Evolutionary conservation across 2,329 filamentous ascomycete genomes (phyloP), one percentile per base, ranked within the genome.

Genomic region (Penicillium concentricum): DNA sequence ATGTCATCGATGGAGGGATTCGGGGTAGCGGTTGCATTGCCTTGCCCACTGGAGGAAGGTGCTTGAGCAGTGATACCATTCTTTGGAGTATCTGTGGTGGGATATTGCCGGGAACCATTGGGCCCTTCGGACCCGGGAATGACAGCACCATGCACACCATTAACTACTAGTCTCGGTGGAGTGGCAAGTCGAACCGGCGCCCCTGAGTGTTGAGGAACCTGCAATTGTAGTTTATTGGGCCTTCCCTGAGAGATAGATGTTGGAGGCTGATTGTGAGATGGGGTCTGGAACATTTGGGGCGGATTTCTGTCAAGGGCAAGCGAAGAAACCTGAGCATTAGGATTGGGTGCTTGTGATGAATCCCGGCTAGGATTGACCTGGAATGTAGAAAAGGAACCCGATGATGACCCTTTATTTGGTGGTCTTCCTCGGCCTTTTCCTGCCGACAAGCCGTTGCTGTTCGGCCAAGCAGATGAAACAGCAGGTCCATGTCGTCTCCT

Each of bases 381-480:
- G 61, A 89, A 89, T 0, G 88, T 87, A 5, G 86, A 86, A 62
- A 87, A 90, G 0, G 88, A 85, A 0, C 85, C 85, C 15, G 84
- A 80, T 0, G 82, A 80, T n/a, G 81, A 82, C 26, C 86, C 83
- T 65, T 88, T 90, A 54, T 87, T 89, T 0, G 91, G 90, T 41
- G 92, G 92, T 57, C 92, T 81, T 7, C 92, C 92, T 62, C 92
- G 81, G 15, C 89, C 81, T 71, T 92, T 95, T 2, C 88, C 87
- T 5, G 81, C 84, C 1, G 84, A 77, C 13, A 85, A 80, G 38
- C 81, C 79, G 16, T 84, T 84, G 57, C 82, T 84, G 61, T 85
- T 85, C 54, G 88, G 86, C 92, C 92, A 97, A 0, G 92, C 92
- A 10, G 92, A 96, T 0, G 92, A 96, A 0, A 96, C 91, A 7